Percentiles rank a stretch among this genome's conserved stretches.
Evolutionary conservation across 2,329 filamentous ascomycete species (phyloP).

Genomic region (Pseudogymnoascus sp.): DNA sequence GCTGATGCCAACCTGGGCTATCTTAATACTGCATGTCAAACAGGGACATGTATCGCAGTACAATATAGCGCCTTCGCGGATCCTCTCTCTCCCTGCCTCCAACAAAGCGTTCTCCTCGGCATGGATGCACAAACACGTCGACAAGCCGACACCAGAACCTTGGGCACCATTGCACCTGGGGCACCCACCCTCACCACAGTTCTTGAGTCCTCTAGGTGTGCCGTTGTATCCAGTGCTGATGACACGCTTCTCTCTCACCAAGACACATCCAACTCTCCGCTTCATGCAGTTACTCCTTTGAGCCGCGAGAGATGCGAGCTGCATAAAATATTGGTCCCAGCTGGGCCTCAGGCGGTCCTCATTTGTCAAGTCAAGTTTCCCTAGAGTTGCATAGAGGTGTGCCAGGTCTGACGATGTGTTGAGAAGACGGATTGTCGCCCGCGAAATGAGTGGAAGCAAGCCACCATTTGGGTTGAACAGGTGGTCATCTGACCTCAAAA

Average conservation of each 20-base stretch:
- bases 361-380: constrained; percentile 68
- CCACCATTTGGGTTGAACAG: constrained; percentile 62
- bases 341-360: constrained; percentile 73
- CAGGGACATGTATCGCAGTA: constrained; percentile 98
- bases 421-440: constrained; percentile 75
- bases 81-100: constrained; percentile 85
- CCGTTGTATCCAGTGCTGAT: constrained; percentile 97
- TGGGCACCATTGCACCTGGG: constrained; percentile 72
- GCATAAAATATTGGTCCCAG: constrained; percentile 99
- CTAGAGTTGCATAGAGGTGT: constrained; percentile 65
- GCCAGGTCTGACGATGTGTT: constrained; percentile 71
- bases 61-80: constrained; percentile 71
- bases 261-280: constrained; percentile 85
- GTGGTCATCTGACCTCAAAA: constrained; percentile 58
- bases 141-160: constrained; percentile 62
- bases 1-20: constrained; percentile 88
- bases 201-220: constrained; percentile 79
- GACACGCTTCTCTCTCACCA: constrained; percentile 78
- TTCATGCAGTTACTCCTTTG: constrained; percentile 98
- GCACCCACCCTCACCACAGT: constrained; percentile 92
- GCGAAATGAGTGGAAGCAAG: constrained; percentile 69
- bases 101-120: constrained; percentile 95
- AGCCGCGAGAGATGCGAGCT: constrained; percentile 83
- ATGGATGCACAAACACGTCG: constrained; percentile 92
- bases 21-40: constrained; percentile 96